Conservation (phyloP, 352 stramenopile species). For the Phytophthora pinifolia region DNA sequence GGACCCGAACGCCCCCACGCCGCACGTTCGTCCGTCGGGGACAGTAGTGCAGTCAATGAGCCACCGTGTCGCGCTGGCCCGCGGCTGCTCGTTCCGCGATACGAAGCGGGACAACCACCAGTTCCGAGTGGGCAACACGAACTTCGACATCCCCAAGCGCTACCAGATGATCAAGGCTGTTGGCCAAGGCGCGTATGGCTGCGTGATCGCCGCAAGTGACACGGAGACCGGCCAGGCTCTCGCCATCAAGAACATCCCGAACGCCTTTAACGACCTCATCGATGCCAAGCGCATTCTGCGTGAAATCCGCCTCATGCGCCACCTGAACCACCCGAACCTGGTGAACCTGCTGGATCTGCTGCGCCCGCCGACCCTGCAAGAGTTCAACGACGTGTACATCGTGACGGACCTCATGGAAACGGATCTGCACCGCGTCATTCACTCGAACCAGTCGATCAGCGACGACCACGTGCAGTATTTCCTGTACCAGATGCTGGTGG, state of each 20-base stretch:
- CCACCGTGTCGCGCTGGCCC: conserved; percentile 58
- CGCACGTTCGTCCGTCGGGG: conserved; percentile 44
- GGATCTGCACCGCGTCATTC: conserved; percentile 75
- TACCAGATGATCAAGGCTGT: conserved; percentile 91
- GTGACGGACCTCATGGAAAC: conserved; percentile 83
- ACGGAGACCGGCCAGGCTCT: conserved; percentile 88
- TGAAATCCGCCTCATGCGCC: conserved; percentile 88
- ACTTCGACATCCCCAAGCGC: conserved; percentile 80
- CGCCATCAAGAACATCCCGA: conserved; percentile 96
- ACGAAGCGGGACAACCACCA: conserved; percentile 85
- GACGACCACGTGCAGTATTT: conserved; percentile 84
- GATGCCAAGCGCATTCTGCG: conserved; percentile 88
- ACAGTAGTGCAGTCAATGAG: conserved; percentile 50
- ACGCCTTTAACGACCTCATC: conserved; percentile 90
- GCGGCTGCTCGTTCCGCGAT: conserved; percentile 83
- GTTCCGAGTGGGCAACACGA: conserved; percentile 87
- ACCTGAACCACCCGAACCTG: conserved; percentile 83
- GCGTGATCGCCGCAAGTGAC: conserved; percentile 89
- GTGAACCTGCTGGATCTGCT: conserved; percentile 82
- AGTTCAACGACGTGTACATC: conserved; percentile 91
- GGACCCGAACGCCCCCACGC: conserved; percentile 54
- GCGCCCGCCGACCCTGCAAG: conserved; percentile 74
- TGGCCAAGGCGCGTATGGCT: conserved; percentile 91
- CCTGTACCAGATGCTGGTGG: conserved; percentile 78
- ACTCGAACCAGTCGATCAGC: conserved; percentile 81